These are phyloP conservation scores for Monosporascus cannonballus DNA, from an alignment of 2,329 filamentous ascomycete species.

Conservation along the genomic window DNA sequence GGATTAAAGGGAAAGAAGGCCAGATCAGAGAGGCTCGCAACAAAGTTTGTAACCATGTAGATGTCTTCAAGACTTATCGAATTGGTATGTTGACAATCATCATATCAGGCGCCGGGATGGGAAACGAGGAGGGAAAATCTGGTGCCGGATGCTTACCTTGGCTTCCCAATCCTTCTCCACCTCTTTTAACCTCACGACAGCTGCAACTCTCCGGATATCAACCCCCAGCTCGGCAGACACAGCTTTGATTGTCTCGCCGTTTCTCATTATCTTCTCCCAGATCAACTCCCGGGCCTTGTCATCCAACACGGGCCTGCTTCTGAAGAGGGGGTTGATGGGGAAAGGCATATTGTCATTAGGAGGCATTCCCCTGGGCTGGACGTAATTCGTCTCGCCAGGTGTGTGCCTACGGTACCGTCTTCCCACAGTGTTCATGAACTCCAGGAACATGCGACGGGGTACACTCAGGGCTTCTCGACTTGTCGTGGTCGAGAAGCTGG, in stretches of 20 bases:
- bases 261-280: slow-evolving; percentile 59
- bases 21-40: slow-evolving; percentile 68
- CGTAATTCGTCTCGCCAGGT: slow-evolving; percentile 11
- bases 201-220: slow-evolving; percentile 77
- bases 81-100: slow-evolving; percentile 62
- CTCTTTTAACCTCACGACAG: slow-evolving; percentile 79
- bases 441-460: slow-evolving; percentile 15
- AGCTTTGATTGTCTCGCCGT: slow-evolving; percentile 63
- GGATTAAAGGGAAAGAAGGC: slow-evolving; percentile 8
- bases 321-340: slow-evolving; percentile 66
- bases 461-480: slow-evolving; percentile 16
- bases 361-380: not conserved
- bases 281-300: slow-evolving; percentile 69
- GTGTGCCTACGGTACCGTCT: slow-evolving; percentile 4
- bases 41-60: slow-evolving; percentile 78
- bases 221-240: slow-evolving; percentile 74
- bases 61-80: slow-evolving; percentile 99
- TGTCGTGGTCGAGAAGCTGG: slow-evolving; percentile 23
- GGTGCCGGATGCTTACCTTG: slow-evolving; percentile 54
- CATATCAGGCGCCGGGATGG: slow-evolving; percentile 30
- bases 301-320: slow-evolving; percentile 66
- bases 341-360: slow-evolving; percentile 47
- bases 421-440: slow-evolving; percentile 13
- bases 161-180: slow-evolving; percentile 72
- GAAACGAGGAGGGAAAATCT: slow-evolving; percentile 6